phyloP scores from a whole-genome alignment of 192 early-diverging fungal genomes.

The Backusella circina region DNA sequence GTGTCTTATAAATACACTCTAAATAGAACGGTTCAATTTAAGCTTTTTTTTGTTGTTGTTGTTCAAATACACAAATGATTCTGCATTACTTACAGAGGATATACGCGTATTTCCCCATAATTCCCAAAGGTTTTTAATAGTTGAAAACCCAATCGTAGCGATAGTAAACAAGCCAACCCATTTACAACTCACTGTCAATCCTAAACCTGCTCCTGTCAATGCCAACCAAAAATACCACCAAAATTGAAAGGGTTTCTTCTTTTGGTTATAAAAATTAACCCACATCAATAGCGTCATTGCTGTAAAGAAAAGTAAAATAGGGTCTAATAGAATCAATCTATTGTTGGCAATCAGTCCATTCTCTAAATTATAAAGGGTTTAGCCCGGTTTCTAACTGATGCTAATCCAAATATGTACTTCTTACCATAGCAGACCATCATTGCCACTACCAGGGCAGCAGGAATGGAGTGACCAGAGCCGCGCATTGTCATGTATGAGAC shows the following conservation, averaged over 20 bases:
- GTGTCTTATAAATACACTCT: constrained; percentile 48
- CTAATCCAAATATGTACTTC: neutral
- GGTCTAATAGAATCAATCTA: constrained; percentile 87
- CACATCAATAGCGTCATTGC: constrained; percentile 77
- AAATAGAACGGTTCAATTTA: neutral
- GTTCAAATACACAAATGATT: neutral
- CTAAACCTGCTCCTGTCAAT: constrained; percentile 79
- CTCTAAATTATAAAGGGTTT: constrained; percentile 44
- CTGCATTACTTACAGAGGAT: neutral
- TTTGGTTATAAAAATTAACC: constrained; percentile 79
- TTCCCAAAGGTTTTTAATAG: constrained; percentile 84
- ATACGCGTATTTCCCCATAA: constrained; percentile 71
- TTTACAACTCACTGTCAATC: constrained; percentile 76
- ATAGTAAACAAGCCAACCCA: constrained; percentile 97
- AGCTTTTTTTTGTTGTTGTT: neutral
- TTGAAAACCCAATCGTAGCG: constrained; percentile 81
- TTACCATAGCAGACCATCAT: constrained; percentile 78
- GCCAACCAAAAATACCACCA: constrained; percentile 90
- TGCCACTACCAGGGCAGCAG: constrained; percentile 72
- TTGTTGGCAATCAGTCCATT: constrained; percentile 87
- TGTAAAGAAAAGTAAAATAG: constrained; percentile 86
- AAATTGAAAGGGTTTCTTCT: constrained; percentile 54
- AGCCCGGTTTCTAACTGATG: neutral
- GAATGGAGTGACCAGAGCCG: constrained; percentile 70
- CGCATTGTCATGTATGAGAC: constrained; percentile 80